These are phyloP conservation scores for Cryptosporidium bovis DNA, from an alignment of 169 alveolate species.

Conservation along the genomic window DNA sequence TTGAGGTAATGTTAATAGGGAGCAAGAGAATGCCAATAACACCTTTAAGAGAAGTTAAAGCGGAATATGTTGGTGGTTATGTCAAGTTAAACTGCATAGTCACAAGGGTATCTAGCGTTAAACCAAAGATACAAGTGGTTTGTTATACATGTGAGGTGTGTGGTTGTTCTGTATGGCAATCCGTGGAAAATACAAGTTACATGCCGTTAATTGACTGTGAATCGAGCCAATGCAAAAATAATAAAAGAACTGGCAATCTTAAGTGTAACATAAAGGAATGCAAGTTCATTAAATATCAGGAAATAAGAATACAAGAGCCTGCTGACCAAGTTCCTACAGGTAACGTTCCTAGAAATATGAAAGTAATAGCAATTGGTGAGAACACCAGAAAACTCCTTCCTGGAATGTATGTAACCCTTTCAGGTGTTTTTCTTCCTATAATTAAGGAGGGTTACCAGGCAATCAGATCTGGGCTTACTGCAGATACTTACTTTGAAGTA, in stretches of 20 bases:
- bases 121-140: conserved; percentile 93
- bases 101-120: conserved; percentile 91
- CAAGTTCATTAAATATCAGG: conserved; percentile 91
- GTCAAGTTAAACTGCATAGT: conserved; percentile 89
- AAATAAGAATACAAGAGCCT: conserved; percentile 94
- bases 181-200: conserved; percentile 86
- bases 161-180: conserved; percentile 88
- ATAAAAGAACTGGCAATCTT: conserved; percentile 86
- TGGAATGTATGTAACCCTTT: conserved; percentile 87
- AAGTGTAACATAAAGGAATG: conserved; percentile 79
- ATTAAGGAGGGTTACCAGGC: conserved; percentile 84
- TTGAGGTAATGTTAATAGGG: conserved; percentile 81
- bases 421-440: conserved; percentile 91
- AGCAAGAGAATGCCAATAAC: conserved; percentile 82
- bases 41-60: conserved; percentile 90
- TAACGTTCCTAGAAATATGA: conserved; percentile 92
- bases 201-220: conserved; percentile 93
- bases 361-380: conserved; percentile 89
- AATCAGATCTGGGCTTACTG: conserved; percentile 79
- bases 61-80: conserved; percentile 91
- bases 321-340: conserved; percentile 94
- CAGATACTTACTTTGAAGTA: conserved; percentile 85
- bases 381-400: conserved; percentile 86
- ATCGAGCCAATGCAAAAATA: conserved; percentile 87
- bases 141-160: conserved; percentile 95